Evolutionary conservation across 2,329 filamentous ascomycete genomes (phyloP).

Genomic region (Fusarium sp.): DNA sequence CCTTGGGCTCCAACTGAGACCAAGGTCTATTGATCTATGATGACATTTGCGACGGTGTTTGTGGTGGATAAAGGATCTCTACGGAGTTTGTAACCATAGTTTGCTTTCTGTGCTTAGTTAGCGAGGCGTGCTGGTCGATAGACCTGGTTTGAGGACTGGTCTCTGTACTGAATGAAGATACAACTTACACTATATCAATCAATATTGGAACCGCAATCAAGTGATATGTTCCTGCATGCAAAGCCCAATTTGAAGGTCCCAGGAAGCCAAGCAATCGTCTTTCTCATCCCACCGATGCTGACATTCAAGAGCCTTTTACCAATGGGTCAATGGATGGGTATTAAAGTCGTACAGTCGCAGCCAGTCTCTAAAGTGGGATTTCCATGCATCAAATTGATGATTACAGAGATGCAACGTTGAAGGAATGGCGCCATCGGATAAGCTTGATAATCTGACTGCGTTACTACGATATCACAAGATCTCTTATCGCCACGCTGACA

Average conservation of each 20-base stretch:
- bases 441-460: not conserved
- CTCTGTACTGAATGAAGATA: not conserved
- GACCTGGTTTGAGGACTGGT: not conserved
- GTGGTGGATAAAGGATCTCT: not conserved
- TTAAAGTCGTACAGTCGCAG: not conserved
- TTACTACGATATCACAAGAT: not conserved
- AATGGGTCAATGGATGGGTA: no score
- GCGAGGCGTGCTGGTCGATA: not conserved
- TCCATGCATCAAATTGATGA: not conserved
- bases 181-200: no score
- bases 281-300: no score
- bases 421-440: not conserved
- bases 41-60: rapidly evolving
- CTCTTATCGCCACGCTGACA: rapidly evolving
- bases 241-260: no score
- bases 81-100: not conserved
- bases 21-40: not conserved
- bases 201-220: no score
- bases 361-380: not conserved
- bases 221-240: no score
- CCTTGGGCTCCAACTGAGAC: not conserved
- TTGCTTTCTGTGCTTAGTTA: not conserved
- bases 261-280: no score
- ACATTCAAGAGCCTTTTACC: no score
- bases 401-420: not conserved